Base-by-base conservation (phyloP, 106 monocot species). In the Platanthera guangdongensis region DNA sequence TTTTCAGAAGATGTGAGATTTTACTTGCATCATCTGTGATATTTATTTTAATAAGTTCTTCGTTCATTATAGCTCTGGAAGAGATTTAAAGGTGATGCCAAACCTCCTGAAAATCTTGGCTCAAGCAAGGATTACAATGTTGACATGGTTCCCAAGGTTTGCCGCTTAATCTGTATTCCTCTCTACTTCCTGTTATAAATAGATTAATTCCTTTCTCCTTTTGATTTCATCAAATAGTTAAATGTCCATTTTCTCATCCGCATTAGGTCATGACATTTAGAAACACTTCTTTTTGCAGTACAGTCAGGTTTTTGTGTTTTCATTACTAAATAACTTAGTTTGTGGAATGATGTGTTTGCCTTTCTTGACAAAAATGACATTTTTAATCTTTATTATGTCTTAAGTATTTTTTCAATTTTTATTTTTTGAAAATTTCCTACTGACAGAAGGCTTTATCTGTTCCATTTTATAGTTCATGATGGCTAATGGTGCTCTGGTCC, bases 401-500 rank as follows among this genome's bases (percentile, higher is more conserved):
- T 55, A 55, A 15, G 14, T 15, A 55, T 2, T 55, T 3, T 55
- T 55, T 55, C 55, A 4, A 0, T 14, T 13, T 55, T 55, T n/a
- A n/a, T n/a, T 55, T 55, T 5, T 12, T 53, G 52, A 53, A 9
- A 9, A 13, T 53, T 2, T 53, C n/a, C n/a, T 55, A 55, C 55
- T 57, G 39, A 47, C 14, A 5, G 8, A 49, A 50, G 72, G 9
- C 16, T 50, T 22, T 46, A 6, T 39, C 15, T 21, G 3, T 74
- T 22, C 60, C 15, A 30, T 57, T 76, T 80, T 59, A 49, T 88
- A 90, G 95, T 95, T 95, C 74, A 95, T 95, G 95, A 95, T 95
- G 95, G 95, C 95, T 15, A 95, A 95, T 76, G 95, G 95, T 71
- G 74, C 87, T 79, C 82, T 95, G 9, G 92, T 95, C 39, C 90